These are phyloP conservation scores for Discostella stelligeroides DNA, from an alignment of 108 stramenopile genomes.

Conservation along the genomic window DNA sequence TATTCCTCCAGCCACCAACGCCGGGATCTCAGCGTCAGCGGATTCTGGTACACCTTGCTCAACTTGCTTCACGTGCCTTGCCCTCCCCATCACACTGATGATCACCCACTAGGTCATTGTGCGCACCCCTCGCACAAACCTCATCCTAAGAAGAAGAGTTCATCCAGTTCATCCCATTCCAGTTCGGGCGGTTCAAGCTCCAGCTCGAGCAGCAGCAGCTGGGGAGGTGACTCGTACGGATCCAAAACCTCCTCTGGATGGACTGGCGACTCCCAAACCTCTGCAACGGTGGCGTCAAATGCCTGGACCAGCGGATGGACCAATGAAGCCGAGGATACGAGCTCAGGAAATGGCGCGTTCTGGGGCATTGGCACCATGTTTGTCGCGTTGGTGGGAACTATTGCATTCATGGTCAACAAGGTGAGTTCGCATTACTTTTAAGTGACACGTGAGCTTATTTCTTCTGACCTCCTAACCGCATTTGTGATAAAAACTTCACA, in stretches of 20 bases:
- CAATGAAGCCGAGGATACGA: neutral
- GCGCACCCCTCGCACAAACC: constrained; percentile 8
- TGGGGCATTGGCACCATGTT: neutral
- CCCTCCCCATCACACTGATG: neutral
- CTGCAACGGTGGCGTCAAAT: neutral
- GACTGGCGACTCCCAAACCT: neutral
- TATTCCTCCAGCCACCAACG: no score
- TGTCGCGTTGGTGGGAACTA: neutral
- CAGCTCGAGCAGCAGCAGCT: neutral
- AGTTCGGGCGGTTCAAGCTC: neutral
- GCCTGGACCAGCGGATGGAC: neutral
- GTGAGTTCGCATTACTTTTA: no score
- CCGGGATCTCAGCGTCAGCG: constrained; percentile 3
- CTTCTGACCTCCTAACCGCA: neutral
- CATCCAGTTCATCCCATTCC: neutral
- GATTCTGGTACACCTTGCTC: constrained; percentile 8
- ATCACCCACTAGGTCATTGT: neutral
- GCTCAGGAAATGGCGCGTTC: neutral
- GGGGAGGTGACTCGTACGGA: neutral
- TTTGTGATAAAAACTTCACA: neutral
- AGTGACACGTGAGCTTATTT: no score
- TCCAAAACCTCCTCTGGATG: neutral
- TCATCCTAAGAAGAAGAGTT: neutral
- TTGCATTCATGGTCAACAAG: neutral
- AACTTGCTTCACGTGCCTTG: constrained; percentile 1